Evolutionary conservation across 805 yeast species (phyloP).

Genomic region (Yarrowia porcina): DNA sequence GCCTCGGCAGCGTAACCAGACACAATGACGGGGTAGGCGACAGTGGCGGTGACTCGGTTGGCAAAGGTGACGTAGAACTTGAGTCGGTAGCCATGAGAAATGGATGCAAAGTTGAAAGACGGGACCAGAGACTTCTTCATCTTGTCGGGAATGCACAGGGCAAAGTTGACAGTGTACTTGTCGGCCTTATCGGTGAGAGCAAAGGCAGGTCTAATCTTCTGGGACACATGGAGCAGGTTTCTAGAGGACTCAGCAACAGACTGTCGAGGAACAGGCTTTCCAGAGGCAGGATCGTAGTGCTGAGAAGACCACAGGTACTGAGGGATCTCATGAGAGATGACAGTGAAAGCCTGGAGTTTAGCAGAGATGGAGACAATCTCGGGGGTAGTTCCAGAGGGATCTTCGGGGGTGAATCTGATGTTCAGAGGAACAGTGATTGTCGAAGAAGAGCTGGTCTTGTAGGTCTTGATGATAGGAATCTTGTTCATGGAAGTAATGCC

Average conservation of each 20-base stretch:
- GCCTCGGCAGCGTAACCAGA: slow-evolving; percentile 21
- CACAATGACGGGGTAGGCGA: slow-evolving; percentile 17
- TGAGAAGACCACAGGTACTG: slow-evolving; percentile 25
- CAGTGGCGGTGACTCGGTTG: slow-evolving; percentile 16
- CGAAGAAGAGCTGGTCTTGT: slow-evolving; percentile 9
- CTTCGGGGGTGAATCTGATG: slow-evolving; percentile 18
- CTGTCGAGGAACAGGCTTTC: slow-evolving; percentile 15
- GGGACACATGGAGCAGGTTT: slow-evolving; percentile 18
- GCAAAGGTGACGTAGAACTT: slow-evolving; percentile 20
- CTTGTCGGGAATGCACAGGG: slow-evolving; percentile 22
- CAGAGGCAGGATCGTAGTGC: slow-evolving; percentile 20
- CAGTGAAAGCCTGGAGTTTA: slow-evolving; percentile 21
- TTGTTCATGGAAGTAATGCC: slow-evolving; percentile 22
- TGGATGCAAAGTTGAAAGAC: slow-evolving; percentile 23
- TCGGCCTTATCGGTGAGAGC: slow-evolving; percentile 1
- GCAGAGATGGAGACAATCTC: slow-evolving; percentile 22
- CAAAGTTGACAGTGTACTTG: slow-evolving; percentile 21
- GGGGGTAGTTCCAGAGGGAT: slow-evolving; percentile 21
- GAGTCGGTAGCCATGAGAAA: slow-evolving; percentile 18
- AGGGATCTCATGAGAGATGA: slow-evolving; percentile 22
- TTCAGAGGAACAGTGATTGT: slow-evolving; percentile 19
- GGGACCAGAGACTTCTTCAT: slow-evolving; percentile 23
- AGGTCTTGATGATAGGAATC: slow-evolving; percentile 24
- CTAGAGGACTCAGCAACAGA: slow-evolving; percentile 12
- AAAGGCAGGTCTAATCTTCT: slow-evolving; percentile 15